phyloP scores from a whole-genome alignment of 1,284 basidiomycete species.

The Cutaneotrichosporon cyanovorans region DNA sequence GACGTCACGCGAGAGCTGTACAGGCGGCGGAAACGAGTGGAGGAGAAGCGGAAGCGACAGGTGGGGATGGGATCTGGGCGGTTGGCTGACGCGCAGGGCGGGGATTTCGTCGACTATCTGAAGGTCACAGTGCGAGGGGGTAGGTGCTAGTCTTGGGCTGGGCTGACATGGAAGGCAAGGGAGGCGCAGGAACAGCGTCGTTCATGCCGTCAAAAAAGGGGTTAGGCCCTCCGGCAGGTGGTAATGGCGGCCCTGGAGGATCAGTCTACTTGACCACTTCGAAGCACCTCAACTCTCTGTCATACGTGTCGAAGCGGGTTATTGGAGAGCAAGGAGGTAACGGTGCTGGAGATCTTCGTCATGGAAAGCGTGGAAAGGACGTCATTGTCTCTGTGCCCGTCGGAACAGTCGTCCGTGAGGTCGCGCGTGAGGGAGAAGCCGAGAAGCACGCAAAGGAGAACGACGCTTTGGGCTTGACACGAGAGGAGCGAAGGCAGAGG shows the following conservation, averaged over 20 bases:
- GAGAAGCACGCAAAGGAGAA: conserved; percentile 44
- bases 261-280: conserved; percentile 75
- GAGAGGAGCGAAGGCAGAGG: conserved; percentile 23
- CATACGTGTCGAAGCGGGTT: conserved; percentile 60
- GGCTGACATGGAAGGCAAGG: conserved; percentile 56
- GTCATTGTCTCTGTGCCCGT: conserved; percentile 71
- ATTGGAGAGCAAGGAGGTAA: conserved; percentile 60
- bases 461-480: conserved; percentile 20
- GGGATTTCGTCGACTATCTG: conserved; percentile 71
- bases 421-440: conserved; percentile 59
- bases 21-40: conserved; percentile 35
- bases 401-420: conserved; percentile 77
- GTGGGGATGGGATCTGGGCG: conserved; percentile 12
- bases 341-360: conserved; percentile 75
- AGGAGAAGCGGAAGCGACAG: conserved; percentile 38
- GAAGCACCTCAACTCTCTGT: conserved; percentile 65
- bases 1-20: conserved; percentile 32
- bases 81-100: conserved; percentile 51
- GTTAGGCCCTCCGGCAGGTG: conserved; percentile 78
- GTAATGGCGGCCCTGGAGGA: conserved; percentile 79
- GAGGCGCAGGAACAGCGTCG: conserved; percentile 73
- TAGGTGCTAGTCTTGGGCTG: conserved; percentile 31
- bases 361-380: conserved; percentile 66
- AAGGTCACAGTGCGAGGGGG: conserved; percentile 69
- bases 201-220: conserved; percentile 67